Base-by-base conservation (phyloP, 495 filamentous ascomycete genomes). In the Podospora comata region DNA sequence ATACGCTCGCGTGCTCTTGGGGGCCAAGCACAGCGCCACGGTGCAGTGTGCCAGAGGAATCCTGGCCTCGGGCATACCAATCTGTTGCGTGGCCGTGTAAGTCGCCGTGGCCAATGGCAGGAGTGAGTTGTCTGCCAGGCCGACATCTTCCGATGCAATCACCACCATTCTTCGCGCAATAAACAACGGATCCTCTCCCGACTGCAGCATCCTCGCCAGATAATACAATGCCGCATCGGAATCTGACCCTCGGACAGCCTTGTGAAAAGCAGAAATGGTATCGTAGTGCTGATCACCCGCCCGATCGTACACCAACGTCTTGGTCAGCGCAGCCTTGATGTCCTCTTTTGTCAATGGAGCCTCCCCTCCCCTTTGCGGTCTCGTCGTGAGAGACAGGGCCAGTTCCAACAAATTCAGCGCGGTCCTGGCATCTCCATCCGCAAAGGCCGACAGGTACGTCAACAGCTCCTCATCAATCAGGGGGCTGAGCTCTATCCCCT, bases 221-320 rank as follows among this genome's bases (percentile, higher is more conserved):
- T 97, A 99, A 80, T 97, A 98, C 2, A 99, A 83, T 1, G 93
- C 84, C 0, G 93, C 95, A 78, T 98, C 90, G 2, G 94, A 80
- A 74, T 95, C 87, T 64, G 88, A 91, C 23, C 95, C 95, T 19
- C 95, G 91, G 30, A 98, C 86, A 16, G 92, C 92, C 71, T 99
- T 99, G 82, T 99, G 95, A 76, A 99, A 95, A 59, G 95, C 95
- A 2, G 92, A 96, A 72, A 99, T 98, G 62, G 91, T 92, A 74
- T 98, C 94, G 78, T 91, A 99, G 78, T 98, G 95, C 75, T 96
- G 91, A 78, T 99, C 95, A 27, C 95, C 95, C 0, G 91, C 90
- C 57, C 95, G 88, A 79, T 99, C 95, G 81, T 98, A 97, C 56
- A 97, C 91, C 15, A 97, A 81, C 0, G 95, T 98, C 72, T 92